These are phyloP conservation scores for Euryodendron excelsum DNA, from an alignment of 148 eudicot species.

Conservation along the genomic window DNA sequence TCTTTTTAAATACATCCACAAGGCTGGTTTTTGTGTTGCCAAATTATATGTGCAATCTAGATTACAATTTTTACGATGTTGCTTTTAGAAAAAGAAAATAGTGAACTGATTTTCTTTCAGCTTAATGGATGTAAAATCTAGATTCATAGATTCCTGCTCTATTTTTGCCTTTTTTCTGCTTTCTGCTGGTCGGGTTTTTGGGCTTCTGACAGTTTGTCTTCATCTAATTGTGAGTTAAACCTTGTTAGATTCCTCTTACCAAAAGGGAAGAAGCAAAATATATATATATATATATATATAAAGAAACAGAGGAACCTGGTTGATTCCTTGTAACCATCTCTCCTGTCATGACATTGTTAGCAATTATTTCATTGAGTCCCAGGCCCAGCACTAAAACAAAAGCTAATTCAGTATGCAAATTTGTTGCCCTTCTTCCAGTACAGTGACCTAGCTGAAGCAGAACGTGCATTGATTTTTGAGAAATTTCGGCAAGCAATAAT, in stretches of 20 bases:
- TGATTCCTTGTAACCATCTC: neutral
- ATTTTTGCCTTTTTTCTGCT: neutral
- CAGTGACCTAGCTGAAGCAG: conserved; percentile 83
- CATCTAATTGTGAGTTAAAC: neutral
- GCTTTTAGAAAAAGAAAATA: too few species aligned
- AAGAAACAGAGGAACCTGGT: neutral
- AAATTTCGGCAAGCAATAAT: conserved; percentile 57
- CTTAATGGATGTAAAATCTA: neutral
- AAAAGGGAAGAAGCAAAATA: neutral
- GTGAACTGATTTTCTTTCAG: too few species aligned
- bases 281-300: too few species aligned
- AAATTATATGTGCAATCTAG: too few species aligned
- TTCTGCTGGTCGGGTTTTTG: neutral
- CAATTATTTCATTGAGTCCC: neutral
- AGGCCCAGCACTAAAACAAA: too few species aligned
- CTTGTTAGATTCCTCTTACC: neutral
- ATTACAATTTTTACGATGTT: too few species aligned
- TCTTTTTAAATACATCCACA: too few species aligned
- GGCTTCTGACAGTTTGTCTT: neutral
- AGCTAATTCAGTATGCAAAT: conserved; percentile 10
- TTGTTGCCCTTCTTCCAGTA: conserved; percentile 48
- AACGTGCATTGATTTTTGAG: conserved; percentile 60
- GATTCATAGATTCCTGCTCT: neutral
- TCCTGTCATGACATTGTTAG: neutral
- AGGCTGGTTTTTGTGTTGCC: too few species aligned